Conservation (phyloP, 495 filamentous ascomycete species). For the Penicillium simplicissimum region DNA sequence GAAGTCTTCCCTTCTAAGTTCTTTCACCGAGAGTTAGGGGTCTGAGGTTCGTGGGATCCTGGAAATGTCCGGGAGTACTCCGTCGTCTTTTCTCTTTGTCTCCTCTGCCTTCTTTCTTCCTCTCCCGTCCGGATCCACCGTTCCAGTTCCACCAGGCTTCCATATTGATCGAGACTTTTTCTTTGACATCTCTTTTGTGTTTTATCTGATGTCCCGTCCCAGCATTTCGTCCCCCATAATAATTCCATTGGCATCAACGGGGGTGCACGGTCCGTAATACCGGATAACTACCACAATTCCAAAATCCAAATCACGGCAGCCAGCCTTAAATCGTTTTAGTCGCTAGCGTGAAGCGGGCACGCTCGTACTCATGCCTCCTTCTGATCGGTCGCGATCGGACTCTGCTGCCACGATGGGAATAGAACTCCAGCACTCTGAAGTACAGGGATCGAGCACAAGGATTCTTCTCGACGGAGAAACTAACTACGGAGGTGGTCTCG, state of each 20-base stretch:
- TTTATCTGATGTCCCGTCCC: slow-evolving; percentile 6
- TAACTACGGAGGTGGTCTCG: neutral
- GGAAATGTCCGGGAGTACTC: too few species aligned
- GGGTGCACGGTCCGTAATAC: slow-evolving; percentile 4
- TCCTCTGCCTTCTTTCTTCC: neutral
- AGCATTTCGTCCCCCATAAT: neutral
- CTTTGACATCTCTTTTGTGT: neutral
- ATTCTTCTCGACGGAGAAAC: neutral
- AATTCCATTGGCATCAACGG: neutral
- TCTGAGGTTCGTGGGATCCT: neutral
- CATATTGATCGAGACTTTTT: neutral
- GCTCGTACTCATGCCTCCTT: neutral
- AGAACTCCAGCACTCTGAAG: neutral
- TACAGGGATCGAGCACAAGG: neutral
- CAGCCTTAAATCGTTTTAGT: neutral
- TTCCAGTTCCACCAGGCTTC: neutral
- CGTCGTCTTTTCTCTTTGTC: neutral
- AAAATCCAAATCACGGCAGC: slow-evolving; percentile 14
- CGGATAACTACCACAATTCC: slow-evolving; percentile 7
- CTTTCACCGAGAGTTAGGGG: neutral
- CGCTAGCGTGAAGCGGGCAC: neutral
- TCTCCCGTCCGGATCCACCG: neutral
- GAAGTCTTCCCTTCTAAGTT: neutral
- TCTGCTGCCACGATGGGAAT: neutral
- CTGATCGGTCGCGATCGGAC: neutral